Evolutionary conservation across 495 filamentous ascomycete genomes (phyloP).

Genomic region (Usnea hakonensis): DNA sequence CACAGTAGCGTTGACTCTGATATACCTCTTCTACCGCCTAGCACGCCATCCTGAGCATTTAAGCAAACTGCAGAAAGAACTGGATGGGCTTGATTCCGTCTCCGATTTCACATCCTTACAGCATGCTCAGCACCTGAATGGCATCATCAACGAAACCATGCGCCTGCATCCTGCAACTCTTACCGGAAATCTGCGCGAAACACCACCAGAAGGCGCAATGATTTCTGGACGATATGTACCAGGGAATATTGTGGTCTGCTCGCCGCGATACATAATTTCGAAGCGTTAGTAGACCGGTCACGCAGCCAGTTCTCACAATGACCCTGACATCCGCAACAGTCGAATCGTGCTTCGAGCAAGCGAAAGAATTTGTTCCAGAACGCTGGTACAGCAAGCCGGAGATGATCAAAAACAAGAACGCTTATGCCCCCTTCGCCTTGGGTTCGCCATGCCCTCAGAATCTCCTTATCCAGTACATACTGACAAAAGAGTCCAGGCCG

Average conservation of each 20-base stretch:
- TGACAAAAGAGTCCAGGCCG: neutral
- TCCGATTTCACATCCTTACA: constrained; percentile 23
- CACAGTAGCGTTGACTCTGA: constrained; percentile 33
- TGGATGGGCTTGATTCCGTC: constrained; percentile 14
- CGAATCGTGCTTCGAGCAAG: constrained; percentile 16
- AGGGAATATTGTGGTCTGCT: constrained; percentile 16
- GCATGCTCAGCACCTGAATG: constrained; percentile 36
- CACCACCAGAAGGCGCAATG: constrained; percentile 25
- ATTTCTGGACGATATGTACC: constrained; percentile 32
- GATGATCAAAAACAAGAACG: constrained; percentile 37
- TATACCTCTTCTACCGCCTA: constrained; percentile 36
- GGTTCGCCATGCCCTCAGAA: constrained; percentile 24
- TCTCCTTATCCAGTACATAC: too few species aligned
- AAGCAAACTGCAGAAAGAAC: constrained; percentile 27
- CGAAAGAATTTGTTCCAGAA: constrained; percentile 41
- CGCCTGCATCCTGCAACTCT: constrained; percentile 46
- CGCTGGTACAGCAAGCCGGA: constrained; percentile 44
- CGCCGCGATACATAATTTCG: too few species aligned
- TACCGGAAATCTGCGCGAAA: constrained; percentile 35
- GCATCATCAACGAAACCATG: constrained; percentile 48
- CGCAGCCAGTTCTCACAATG: too few species aligned
- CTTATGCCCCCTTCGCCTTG: constrained; percentile 45
- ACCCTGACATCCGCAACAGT: too few species aligned
- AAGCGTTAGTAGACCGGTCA: too few species aligned
- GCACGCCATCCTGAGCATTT: constrained; percentile 30